Evolutionary conservation across 2,329 filamentous ascomycete genomes (phyloP).

Genomic region (Colletotrichum nymphaeae): DNA sequence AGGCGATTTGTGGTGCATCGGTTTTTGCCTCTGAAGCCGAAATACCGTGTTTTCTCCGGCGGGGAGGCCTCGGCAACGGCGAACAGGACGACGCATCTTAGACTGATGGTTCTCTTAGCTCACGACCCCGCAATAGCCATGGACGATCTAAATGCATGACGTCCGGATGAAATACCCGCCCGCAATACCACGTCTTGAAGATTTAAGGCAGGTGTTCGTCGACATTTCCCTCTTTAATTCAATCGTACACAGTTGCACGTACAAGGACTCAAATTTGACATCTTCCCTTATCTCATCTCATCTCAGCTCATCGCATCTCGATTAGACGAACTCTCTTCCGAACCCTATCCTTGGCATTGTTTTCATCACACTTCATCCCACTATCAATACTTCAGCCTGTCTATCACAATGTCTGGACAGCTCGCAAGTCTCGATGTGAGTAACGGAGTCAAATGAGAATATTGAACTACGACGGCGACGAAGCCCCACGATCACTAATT

Average conservation of each 20-base stretch:
- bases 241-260: not conserved
- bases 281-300: not conserved
- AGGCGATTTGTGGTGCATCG: not conserved
- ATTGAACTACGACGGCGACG: not conserved
- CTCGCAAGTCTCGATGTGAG: constrained; percentile 52
- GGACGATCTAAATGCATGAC: constrained; percentile 22
- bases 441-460: not conserved
- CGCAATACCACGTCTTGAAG: not conserved
- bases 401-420: not conserved
- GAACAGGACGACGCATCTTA: constrained; percentile 1
- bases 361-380: not conserved
- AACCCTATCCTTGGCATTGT: not conserved
- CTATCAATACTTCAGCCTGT: not conserved
- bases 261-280: not conserved
- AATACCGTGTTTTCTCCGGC: constrained; percentile 33
- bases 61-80: constrained; percentile 16
- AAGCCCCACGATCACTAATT: constrained; percentile 26
- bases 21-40: constrained; percentile 17
- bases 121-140: constrained; percentile 26
- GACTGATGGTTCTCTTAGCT: constrained; percentile 27
- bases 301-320: not conserved
- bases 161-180: constrained; percentile 6
- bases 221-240: not conserved
- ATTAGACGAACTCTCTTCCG: not conserved
- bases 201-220: not conserved